Evolutionary conservation across 306 rosid genomes (phyloP).

Genomic region (Cucumis cinereus): DNA sequence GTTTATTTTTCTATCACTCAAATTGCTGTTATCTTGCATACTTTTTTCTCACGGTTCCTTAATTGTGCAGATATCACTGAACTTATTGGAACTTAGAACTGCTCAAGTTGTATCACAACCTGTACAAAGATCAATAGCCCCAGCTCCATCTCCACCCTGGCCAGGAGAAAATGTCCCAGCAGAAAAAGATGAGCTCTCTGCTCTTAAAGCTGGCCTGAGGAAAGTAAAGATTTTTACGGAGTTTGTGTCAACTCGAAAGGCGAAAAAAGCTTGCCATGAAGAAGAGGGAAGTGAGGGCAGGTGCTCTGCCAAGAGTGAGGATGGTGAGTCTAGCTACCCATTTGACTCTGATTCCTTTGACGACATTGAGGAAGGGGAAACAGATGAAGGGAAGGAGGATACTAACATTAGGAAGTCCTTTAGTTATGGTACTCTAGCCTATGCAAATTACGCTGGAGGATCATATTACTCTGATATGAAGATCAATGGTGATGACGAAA

Average conservation of each 20-base stretch:
- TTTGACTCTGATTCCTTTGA: constrained; percentile 86
- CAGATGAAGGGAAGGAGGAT: constrained; percentile 78
- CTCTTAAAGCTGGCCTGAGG: constrained; percentile 89
- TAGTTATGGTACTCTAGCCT: constrained; percentile 85
- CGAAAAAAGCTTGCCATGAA: constrained; percentile 54
- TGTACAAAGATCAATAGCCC: constrained; percentile 52
- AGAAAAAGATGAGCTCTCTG: constrained; percentile 88
- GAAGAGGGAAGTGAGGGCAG: constrained; percentile 88
- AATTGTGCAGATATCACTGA: constrained; percentile 53
- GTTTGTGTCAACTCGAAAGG: constrained; percentile 64
- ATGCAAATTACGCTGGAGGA: constrained; percentile 78
- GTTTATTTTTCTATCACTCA: background rate
- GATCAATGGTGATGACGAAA: constrained; percentile 49
- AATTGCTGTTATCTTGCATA: background rate
- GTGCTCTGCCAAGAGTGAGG: constrained; percentile 80
- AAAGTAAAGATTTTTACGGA: constrained; percentile 79
- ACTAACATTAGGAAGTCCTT: constrained; percentile 79
- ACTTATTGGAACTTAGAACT: constrained; percentile 67
- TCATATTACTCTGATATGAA: constrained; percentile 48
- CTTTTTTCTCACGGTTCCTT: background rate
- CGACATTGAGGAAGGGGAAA: constrained; percentile 77
- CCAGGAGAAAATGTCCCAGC: constrained; percentile 36
- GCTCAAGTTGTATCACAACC: constrained; percentile 52
- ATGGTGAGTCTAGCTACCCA: constrained; percentile 79
- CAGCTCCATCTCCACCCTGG: constrained; percentile 38